phyloP scores from a whole-genome alignment of 805 yeast species.

The Lachancea lanzarotensis region DNA sequence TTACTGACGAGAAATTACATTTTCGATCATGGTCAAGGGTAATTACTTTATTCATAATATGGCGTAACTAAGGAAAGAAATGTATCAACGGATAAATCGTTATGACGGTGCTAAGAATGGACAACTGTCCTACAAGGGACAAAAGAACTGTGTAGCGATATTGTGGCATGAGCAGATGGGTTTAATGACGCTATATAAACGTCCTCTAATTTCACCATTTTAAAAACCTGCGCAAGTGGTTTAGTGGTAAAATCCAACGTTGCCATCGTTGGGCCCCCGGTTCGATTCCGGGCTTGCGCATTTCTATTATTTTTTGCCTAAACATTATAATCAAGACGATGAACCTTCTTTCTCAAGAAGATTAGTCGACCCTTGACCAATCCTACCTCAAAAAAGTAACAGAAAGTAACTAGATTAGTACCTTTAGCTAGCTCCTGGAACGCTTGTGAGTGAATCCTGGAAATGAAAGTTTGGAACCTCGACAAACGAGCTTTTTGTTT shows the following conservation, averaged over 20 bases:
- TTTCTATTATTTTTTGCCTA: neutral
- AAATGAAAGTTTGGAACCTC: neutral
- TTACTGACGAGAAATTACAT: slow-evolving; percentile 28
- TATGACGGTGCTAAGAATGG: no score
- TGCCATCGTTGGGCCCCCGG: slow-evolving; percentile 33
- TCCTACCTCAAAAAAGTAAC: neutral
- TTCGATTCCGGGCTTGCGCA: slow-evolving; percentile 31
- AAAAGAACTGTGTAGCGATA: no score
- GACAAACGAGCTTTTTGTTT: neutral
- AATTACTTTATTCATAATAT: no score
- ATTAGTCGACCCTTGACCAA: neutral
- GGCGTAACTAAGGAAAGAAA: no score
- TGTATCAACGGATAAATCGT: no score
- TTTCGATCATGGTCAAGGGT: slow-evolving; percentile 16
- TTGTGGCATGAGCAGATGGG: neutral
- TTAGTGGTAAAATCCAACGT: slow-evolving; percentile 32
- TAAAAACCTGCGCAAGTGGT: slow-evolving; percentile 24
- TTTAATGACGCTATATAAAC: neutral
- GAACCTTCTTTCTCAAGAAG: no score
- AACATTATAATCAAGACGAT: no score
- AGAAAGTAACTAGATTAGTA: neutral
- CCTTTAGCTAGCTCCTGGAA: no score
- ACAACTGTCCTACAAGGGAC: no score
- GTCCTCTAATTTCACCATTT: neutral
- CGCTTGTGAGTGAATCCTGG: no score